Conservation (phyloP, 345 rosid genomes). For the Eucalyptus coolabah region DNA sequence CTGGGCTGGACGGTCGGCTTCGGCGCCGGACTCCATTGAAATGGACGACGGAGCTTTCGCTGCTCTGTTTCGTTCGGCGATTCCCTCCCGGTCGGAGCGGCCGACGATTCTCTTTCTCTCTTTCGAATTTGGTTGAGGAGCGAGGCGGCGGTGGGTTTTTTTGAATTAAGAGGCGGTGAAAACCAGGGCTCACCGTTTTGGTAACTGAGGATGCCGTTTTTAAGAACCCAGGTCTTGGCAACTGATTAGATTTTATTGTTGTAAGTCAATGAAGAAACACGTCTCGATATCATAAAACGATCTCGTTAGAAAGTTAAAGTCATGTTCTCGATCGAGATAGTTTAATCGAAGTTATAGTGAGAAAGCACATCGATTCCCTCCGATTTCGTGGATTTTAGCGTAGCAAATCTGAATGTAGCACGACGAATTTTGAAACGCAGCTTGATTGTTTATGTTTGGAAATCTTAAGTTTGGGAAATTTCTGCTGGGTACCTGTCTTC, state of each 20-base stretch:
- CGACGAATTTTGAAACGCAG: accelerated
- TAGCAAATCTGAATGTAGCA: not conserved
- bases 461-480: not conserved
- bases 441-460: not conserved
- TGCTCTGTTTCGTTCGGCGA: not conserved
- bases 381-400: accelerated
- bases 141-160: not conserved
- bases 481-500: not conserved
- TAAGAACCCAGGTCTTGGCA: not conserved
- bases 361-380: not conserved
- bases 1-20: not conserved
- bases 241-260: not conserved
- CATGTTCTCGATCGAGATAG: not conserved
- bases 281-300: not conserved
- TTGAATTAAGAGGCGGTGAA: not conserved
- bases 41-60: not conserved
- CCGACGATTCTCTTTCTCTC: not conserved
- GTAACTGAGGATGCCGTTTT: not conserved
- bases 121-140: not conserved
- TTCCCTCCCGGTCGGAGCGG: not conserved
- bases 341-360: not conserved
- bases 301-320: not conserved
- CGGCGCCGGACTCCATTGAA: not conserved
- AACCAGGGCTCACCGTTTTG: not conserved
- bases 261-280: not conserved